Evolutionary conservation across 495 filamentous ascomycete genomes (phyloP), one percentile per base, ranked within the genome.

Genomic region (Hyphodiscus hymeniophilus): DNA sequence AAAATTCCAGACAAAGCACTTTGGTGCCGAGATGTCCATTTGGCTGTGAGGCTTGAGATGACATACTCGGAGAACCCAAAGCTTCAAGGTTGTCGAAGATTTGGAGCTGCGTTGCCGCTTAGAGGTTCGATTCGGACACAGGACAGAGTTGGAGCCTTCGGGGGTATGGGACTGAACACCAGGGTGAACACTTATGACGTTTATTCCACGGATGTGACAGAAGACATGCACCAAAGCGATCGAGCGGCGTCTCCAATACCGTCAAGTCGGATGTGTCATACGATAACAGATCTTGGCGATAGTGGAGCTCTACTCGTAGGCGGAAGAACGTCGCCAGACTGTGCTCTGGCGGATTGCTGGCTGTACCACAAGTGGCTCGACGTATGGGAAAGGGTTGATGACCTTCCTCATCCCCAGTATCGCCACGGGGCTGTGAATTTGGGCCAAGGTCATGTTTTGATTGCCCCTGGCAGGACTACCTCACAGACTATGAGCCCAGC

Each of bases 251-350:
- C 38, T 15, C 23, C 47, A 26, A 67, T 50, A 26, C 77, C 64
- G 30, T 64, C 70, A 11, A 66, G 71, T 43, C 70, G 87, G 38
- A 84, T 90, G 77, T 89, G 85, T 50, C 88, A 94, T 60, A 84
- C 84, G 0, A 67, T 90, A 16, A 89, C 82, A 10, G 63, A 72
- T 30, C 53, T 86, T 8, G 68, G 64, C 18, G 57, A 62, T 39
- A 60, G 59, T 3, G 68, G 70, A 30, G 74, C 69, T 46, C 60
- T 95, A 7, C 63, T 95, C 15, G 77, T 82, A n/a, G 89, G 89
- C 15, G 90, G 90, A 12, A 71, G 90, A 39, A 72, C 75, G 11
- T 90, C 87, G 6, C 90, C 90, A 2, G 71, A 80, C 13, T 71
- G 68, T 17, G 77, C 75, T 3, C 55, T 85, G 7, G 60, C 65